Base-by-base conservation (phyloP, 768 basidiomycete species). In the Mycena crocata region DNA sequence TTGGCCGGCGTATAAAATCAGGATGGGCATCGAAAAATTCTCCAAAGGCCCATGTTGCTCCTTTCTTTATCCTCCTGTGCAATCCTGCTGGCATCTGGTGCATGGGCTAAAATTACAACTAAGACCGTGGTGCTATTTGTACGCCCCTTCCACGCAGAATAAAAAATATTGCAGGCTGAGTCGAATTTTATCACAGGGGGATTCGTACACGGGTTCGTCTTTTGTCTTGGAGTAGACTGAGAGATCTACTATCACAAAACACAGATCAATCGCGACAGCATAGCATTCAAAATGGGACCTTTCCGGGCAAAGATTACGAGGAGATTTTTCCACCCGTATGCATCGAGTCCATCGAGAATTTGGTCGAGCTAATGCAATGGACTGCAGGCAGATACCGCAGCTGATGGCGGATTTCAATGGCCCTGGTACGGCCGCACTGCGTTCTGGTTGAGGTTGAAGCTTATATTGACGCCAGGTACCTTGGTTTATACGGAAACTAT, bases 331-430 rank as follows among this genome's bases (percentile, higher is more conserved):
- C 72, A 23, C 72, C 72, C 48, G 72, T 73, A 49, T 9, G 72
- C 32, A 32, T 19, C 5, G n/a, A n/a, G n/a, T 44, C 3, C 26
- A 40, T 17, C 26, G 30, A 8, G n/a, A n/a, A n/a, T n/a, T n/a
- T n/a, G n/a, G n/a, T n/a, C 21, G 3, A 30, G 5, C 35, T 31
- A 26, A 31, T 45, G 13, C 5, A n/a, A 37, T 26, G 39, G 7
- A n/a, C 21, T 30, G 24, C 31, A 72, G 72, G 60, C 62, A 7
- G 73, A 74, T 35, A 64, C 62, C 1, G 67, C 73, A 23, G 73
- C 71, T 13, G 71, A 74, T 34, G 73, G 73, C 10, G 73, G 73
- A 17, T 55, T 74, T 3, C 73, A 74, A 34, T 74, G 73, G 73
- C 72, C 73, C 23, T 71, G 69, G 69, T 72, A 62, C 63, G 23